Conservation (phyloP, 257 asterid species). For the Knoxia roxburghii region DNA sequence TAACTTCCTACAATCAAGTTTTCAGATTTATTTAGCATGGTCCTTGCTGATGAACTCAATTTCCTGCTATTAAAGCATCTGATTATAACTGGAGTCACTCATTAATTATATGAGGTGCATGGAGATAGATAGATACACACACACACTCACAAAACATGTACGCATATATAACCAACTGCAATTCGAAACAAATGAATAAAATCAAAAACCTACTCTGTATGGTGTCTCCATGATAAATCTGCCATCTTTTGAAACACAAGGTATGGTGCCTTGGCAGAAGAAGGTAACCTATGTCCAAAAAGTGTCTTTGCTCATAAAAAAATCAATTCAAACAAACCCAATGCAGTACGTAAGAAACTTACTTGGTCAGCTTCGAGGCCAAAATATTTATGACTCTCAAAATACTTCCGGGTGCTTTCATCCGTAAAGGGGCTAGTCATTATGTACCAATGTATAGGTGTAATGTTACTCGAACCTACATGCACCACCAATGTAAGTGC, state of each 20-base stretch:
- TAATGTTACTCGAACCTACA: conserved; percentile 49
- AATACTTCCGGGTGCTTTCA: conserved; percentile 75
- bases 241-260: conserved; percentile 90
- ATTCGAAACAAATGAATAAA: not conserved
- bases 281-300: conserved; percentile 68
- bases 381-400: conserved; percentile 83
- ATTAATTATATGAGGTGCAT: not conserved
- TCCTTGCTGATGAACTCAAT: too few species aligned
- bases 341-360: conserved; percentile 17
- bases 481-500: conserved; percentile 19
- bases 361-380: conserved; percentile 96
- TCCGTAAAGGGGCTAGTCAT: conserved; percentile 99
- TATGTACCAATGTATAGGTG: conserved; percentile 87
- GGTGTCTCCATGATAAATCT: conserved; percentile 91
- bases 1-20: not conserved
- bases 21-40: too few species aligned
- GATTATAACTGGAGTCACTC: not conserved
- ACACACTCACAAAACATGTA: not conserved
- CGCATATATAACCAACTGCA: not conserved
- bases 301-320: not conserved
- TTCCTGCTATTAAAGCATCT: not conserved
- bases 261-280: conserved; percentile 95
- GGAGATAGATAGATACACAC: not conserved
- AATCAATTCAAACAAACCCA: conserved; percentile 7
- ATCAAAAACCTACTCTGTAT: conserved; percentile 54